A percentile compares a stretch with the other conserved stretches of the same genome.
Conservation (phyloP, 1,139 yeast genomes). For the Hyphopichia wangnamkhiaoensis region DNA sequence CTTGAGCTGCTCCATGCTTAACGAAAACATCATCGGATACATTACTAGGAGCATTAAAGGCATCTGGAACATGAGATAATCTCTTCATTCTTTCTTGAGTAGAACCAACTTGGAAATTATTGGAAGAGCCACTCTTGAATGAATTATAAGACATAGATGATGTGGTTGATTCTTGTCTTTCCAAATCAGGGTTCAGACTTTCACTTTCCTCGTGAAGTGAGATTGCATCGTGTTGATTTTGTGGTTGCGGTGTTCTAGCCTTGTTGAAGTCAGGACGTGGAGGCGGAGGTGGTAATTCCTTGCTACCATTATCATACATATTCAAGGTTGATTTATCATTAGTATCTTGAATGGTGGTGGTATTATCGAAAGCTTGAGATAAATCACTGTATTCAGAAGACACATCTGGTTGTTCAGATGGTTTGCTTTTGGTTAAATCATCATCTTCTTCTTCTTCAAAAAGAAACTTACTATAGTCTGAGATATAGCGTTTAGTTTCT, state of each 20-base stretch:
- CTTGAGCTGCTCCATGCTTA: not conserved
- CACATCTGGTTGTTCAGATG: not conserved
- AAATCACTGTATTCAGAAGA: slow-evolving; percentile 2
- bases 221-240: slow-evolving; percentile 1
- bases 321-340: not conserved
- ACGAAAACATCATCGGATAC: slow-evolving; percentile 1
- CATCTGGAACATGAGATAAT: not conserved
- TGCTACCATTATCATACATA: not conserved
- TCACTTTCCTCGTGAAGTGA: not conserved
- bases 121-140: slow-evolving; percentile 39
- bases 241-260: not conserved
- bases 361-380: not conserved
- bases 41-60: not conserved
- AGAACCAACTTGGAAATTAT: slow-evolving; percentile 34
- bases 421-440: slow-evolving; percentile 4
- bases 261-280: not conserved
- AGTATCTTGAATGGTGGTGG: not conserved
- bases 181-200: not conserved
- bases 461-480: slow-evolving; percentile 36
- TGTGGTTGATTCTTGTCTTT: slow-evolving; percentile 28
- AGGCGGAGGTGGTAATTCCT: slow-evolving; percentile 4
- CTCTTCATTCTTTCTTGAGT: slow-evolving; percentile 14
- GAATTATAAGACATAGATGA: slow-evolving; percentile 36
- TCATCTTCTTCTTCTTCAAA: slow-evolving; percentile 27
- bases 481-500: slow-evolving; percentile 20